These are phyloP conservation scores for Trichoderma endophyticum DNA, from an alignment of 2,329 filamentous ascomycete species.

Conservation along the genomic window DNA sequence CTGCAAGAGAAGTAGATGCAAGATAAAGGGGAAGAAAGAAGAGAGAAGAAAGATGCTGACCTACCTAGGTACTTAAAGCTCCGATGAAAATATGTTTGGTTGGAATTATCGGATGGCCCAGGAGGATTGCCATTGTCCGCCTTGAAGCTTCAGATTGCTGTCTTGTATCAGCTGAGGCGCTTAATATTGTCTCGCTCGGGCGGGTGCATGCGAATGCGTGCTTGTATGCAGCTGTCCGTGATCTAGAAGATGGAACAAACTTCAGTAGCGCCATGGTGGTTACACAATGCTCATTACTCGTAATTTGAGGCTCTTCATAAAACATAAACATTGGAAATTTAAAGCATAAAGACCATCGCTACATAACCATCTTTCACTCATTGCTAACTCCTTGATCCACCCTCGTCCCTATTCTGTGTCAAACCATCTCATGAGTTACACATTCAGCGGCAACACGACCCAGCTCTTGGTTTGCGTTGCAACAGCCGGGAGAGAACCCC, in stretches of 20 bases:
- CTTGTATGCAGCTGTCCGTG: background rate
- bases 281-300: background rate
- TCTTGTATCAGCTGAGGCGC: background rate
- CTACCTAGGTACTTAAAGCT: background rate
- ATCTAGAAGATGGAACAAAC: background rate
- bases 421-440: constrained; percentile 26
- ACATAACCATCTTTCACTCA: background rate
- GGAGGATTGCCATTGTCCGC: background rate
- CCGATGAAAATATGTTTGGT: background rate
- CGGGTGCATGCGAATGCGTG: background rate
- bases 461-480: constrained; percentile 41
- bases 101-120: background rate
- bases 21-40: background rate
- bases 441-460: constrained; percentile 30
- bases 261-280: background rate
- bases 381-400: background rate
- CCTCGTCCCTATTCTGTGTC: background rate
- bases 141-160: background rate
- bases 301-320: background rate
- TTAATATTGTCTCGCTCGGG: constrained; percentile 5
- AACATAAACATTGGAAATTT: background rate
- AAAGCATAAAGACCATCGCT: background rate
- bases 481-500: background rate
- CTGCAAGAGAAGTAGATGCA: background rate
- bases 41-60: background rate